Conservation (phyloP, 148 eudicot genomes). For the Pouteria glomerata region DNA sequence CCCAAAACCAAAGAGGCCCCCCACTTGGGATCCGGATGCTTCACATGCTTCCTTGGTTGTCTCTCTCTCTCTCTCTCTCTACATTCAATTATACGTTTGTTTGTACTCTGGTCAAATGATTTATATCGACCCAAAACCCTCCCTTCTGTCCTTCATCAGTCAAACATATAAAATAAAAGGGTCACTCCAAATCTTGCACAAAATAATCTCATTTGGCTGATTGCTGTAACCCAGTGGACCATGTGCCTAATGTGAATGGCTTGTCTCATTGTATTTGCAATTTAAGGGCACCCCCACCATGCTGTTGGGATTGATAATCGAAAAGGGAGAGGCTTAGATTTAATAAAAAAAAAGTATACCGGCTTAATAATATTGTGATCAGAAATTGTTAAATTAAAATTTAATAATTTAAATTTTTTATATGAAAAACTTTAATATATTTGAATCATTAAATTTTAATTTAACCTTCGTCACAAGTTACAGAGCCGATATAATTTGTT, state of each 20-base stretch:
- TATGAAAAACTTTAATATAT: no score
- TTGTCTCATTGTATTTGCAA: no score
- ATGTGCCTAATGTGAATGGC: neutral
- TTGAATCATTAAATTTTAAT: no score
- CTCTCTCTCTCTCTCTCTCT: neutral
- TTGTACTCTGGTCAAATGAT: neutral
- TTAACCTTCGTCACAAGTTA: no score
- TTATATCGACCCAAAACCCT: neutral
- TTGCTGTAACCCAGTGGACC: neutral
- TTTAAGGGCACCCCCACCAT: no score
- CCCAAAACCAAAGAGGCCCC: neutral
- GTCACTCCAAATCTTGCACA: neutral
- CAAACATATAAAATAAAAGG: neutral
- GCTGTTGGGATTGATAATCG: no score
- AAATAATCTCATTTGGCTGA: neutral
- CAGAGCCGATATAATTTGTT: no score
- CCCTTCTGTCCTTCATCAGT: slow-evolving; percentile 7
- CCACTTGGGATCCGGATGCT: slow-evolving; percentile 10
- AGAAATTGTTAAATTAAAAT: no score
- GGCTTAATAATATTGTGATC: no score
- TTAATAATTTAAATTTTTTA: no score
- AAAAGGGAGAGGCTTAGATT: no score
- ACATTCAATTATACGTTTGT: neutral
- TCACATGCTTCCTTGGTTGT: slow-evolving; percentile 18
- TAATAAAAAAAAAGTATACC: no score